Evolutionary conservation across 2,329 filamentous ascomycete species (phyloP).

Genomic region (Pseudogymnoascus sp.): DNA sequence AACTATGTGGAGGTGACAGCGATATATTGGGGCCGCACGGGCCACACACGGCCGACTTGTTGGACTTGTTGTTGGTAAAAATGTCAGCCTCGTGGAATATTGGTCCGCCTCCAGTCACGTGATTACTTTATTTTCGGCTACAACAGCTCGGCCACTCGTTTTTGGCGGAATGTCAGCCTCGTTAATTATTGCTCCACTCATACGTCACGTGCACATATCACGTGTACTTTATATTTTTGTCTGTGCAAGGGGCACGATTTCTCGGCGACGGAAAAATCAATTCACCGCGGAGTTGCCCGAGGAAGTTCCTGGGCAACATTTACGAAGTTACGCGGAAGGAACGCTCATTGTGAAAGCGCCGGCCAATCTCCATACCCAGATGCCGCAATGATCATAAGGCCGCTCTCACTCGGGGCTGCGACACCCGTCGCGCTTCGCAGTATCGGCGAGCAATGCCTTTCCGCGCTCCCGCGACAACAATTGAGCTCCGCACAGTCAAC

Average conservation of each 20-base stretch:
- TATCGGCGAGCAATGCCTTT: neutral
- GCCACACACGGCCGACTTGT: neutral
- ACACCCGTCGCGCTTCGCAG: neutral
- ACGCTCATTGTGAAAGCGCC: conserved; percentile 4
- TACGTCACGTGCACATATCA: neutral
- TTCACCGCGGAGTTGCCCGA: neutral
- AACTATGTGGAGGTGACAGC: conserved; percentile 2
- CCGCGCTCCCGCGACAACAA: neutral
- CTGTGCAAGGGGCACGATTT: neutral
- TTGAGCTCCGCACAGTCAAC: neutral
- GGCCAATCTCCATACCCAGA: conserved; percentile 5
- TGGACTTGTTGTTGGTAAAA: neutral
- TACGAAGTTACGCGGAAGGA: conserved; percentile 1
- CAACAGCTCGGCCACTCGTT: neutral
- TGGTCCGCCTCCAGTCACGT: neutral
- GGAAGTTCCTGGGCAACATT: conserved; percentile 4
- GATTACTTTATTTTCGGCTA: neutral
- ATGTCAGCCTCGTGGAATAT: neutral
- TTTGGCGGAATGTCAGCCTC: neutral
- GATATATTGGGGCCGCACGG: neutral
- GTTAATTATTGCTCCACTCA: neutral
- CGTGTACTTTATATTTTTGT: neutral
- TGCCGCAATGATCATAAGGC: conserved; percentile 9
- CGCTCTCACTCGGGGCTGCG: conserved; percentile 9
- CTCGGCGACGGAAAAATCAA: neutral